These are phyloP conservation scores for Dacryopinax primogenitus DNA, from an alignment of 768 basidiomycete species.

Conservation along the genomic window DNA sequence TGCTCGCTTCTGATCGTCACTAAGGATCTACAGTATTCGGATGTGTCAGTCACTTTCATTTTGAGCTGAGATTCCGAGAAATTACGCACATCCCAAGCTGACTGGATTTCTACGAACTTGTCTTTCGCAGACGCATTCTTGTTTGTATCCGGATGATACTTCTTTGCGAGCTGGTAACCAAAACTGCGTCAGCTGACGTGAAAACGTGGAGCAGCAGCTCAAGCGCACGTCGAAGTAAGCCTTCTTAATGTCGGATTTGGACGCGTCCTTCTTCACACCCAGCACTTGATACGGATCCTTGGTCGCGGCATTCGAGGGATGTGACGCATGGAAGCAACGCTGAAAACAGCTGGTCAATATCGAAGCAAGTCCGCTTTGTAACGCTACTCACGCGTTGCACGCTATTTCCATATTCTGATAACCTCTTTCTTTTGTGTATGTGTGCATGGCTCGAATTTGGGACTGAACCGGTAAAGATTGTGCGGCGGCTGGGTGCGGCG, in stretches of 20 bases:
- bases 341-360: constrained; percentile 23
- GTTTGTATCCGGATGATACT: constrained; percentile 96
- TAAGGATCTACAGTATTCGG: constrained; percentile 50
- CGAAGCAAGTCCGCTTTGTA: not conserved
- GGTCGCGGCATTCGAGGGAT: constrained; percentile 35
- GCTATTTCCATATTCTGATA: not conserved
- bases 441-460: not conserved
- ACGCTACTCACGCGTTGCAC: not conserved
- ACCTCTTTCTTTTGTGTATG: not conserved
- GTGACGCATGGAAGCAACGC: constrained; percentile 67
- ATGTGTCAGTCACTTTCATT: no score
- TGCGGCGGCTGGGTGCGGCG: not conserved
- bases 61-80: not conserved
- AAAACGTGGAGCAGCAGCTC: constrained; percentile 11
- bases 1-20: constrained; percentile 86
- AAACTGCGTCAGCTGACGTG: constrained; percentile 3
- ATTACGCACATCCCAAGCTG: constrained; percentile 79
- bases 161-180: constrained; percentile 69
- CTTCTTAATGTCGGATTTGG: constrained; percentile 88
- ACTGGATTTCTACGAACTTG: constrained; percentile 92
- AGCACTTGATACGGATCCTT: constrained; percentile 89
- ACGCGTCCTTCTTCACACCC: constrained; percentile 73
- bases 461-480: not conserved
- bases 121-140: constrained; percentile 81
- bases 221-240: constrained; percentile 77